These are phyloP conservation scores for Cyamopsis tetragonoloba DNA, from an alignment of 306 rosid genomes.

Conservation along the genomic window DNA sequence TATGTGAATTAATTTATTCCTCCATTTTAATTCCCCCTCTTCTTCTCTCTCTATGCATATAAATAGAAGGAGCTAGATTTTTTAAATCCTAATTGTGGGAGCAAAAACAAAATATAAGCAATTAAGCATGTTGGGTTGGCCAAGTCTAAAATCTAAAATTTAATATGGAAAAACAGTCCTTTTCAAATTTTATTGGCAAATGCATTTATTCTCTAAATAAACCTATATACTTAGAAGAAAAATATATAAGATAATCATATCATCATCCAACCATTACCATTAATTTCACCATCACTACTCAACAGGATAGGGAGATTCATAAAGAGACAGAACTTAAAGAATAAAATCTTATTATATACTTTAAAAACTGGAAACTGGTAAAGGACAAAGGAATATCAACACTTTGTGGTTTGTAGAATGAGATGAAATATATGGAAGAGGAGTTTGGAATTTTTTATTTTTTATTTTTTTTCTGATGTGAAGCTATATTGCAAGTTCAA, in stretches of 20 bases:
- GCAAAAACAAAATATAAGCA: neutral
- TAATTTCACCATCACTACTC: neutral
- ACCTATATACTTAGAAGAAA: neutral
- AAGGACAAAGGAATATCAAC: constrained; percentile 5
- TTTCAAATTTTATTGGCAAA: neutral
- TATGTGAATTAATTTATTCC: neutral
- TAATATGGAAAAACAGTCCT: neutral
- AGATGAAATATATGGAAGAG: constrained; percentile 8
- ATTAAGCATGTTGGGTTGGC: neutral
- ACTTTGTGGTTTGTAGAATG: neutral
- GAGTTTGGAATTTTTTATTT: neutral
- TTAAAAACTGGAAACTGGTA: neutral
- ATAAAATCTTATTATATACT: neutral
- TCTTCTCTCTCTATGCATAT: neutral
- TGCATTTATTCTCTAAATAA: neutral
- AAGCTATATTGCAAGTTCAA: neutral
- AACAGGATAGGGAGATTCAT: neutral
- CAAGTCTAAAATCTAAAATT: neutral
- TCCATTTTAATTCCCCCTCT: neutral
- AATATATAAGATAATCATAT: neutral
- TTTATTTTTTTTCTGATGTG: too few relatives aligned
- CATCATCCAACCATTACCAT: constrained; percentile 6
- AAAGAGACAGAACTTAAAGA: neutral
- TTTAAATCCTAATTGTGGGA: neutral
- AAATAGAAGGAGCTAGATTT: neutral